A percentile compares a stretch with the other conserved stretches of the same genome.
phyloP scores from a whole-genome alignment of 495 filamentous ascomycete species.

The Sordaria brevicollis region DNA sequence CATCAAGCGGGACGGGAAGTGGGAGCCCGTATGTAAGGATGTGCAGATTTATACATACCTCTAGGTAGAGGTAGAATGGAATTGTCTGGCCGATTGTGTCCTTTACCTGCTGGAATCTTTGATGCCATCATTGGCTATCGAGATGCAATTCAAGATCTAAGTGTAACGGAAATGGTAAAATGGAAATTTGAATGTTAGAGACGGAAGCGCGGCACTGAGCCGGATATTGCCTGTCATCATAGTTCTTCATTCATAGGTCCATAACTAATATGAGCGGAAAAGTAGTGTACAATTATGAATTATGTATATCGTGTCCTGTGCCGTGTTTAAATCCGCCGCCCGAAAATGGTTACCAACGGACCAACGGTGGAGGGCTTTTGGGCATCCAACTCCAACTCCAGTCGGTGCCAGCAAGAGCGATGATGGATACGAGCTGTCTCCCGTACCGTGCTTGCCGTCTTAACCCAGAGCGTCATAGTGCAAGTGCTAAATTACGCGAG shows the following conservation, averaged over 20 bases:
- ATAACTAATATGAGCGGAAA: not conserved
- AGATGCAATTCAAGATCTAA: not conserved
- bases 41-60: too few species aligned
- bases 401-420: not conserved
- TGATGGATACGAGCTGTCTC: not conserved
- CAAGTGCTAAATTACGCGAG: not conserved
- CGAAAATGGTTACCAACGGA: not conserved
- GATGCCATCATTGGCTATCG: not conserved
- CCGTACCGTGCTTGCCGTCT: not conserved
- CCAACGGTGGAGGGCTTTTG: not conserved
- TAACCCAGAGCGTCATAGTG: not conserved
- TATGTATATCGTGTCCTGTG: too few species aligned
- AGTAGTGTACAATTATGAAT: too few species aligned
- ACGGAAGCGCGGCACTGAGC: not conserved
- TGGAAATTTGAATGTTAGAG: too few species aligned
- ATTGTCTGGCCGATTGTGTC: not conserved
- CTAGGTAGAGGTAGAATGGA: too few species aligned
- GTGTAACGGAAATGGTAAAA: too few species aligned
- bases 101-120: not conserved
- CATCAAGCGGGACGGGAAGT: not conserved
- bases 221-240: not conserved
- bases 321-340: not conserved
- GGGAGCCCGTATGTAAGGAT: not conserved
- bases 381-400: too few species aligned
- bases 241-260: not conserved